Conservation (phyloP, 2,329 filamentous ascomycete genomes). For the Ploettnerulaceae sp. region DNA sequence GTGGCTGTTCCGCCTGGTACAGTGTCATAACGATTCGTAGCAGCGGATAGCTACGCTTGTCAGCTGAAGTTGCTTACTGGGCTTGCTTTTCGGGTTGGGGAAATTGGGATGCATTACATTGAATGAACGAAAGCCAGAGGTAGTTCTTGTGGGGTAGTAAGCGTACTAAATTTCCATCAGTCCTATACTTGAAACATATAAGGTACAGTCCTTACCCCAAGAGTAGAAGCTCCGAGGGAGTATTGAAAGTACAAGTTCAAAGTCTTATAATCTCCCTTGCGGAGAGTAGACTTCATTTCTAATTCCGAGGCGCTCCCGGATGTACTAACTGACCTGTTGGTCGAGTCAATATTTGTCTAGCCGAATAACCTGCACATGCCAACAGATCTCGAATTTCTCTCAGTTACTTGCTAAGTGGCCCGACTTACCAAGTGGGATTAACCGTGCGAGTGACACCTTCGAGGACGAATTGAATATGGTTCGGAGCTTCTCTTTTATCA, state of each 20-base stretch:
- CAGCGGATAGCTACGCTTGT: constrained; percentile 32
- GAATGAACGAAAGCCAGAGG: not conserved
- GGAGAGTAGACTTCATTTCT: constrained; percentile 42
- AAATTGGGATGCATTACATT: not conserved
- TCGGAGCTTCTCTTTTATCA: constrained; percentile 10
- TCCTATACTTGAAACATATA: not conserved
- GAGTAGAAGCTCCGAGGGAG: not conserved
- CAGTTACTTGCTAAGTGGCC: too few species aligned
- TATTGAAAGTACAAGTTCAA: constrained; percentile 34
- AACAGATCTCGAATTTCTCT: too few species aligned
- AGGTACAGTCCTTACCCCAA: constrained; percentile 6
- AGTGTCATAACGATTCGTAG: constrained; percentile 35
- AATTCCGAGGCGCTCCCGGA: constrained; percentile 30
- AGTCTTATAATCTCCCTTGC: constrained; percentile 36
- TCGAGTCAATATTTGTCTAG: not conserved
- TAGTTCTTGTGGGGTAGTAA: not conserved
- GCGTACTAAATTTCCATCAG: not conserved
- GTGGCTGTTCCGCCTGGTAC: constrained; percentile 37
- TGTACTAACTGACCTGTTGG: not conserved
- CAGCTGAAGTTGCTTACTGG: not conserved
- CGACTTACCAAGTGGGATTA: constrained; percentile 32
- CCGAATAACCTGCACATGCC: too few species aligned
- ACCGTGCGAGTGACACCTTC: constrained; percentile 31
- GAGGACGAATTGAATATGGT: constrained; percentile 32
- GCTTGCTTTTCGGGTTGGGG: not conserved